A percentile compares a stretch with the other conserved stretches of the same genome.
Conservation (phyloP, 2,329 filamentous ascomycete genomes). For the Sarocladiaceae sp. region DNA sequence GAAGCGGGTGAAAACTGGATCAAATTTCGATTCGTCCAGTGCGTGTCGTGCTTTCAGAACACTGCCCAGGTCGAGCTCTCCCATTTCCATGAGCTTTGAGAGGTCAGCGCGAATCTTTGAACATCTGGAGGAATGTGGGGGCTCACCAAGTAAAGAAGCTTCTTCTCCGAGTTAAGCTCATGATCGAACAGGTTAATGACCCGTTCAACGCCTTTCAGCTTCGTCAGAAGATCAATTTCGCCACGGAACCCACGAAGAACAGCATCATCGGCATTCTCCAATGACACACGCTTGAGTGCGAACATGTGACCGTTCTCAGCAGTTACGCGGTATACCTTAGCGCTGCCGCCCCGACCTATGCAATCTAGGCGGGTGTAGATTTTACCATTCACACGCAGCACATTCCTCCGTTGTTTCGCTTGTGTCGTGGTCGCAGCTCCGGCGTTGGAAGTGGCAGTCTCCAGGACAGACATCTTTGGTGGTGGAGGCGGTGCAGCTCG, state of each 20-base stretch:
- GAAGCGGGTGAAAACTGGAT: conserved; percentile 87
- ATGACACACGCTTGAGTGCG: conserved; percentile 84
- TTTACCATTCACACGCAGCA: conserved; percentile 85
- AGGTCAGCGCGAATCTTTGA: conserved; percentile 15
- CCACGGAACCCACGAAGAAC: conserved; percentile 86
- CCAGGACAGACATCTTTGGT: conserved; percentile 94
- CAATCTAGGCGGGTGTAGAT: conserved; percentile 84
- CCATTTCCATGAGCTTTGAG: conserved; percentile 85
- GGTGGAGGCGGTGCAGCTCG: conserved; percentile 74
- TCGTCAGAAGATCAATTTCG: conserved; percentile 85
- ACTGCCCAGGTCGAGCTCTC: conserved; percentile 86
- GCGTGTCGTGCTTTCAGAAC: conserved; percentile 70
- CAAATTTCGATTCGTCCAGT: conserved; percentile 67
- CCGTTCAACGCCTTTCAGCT: conserved; percentile 75
- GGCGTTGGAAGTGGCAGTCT: conserved; percentile 77
- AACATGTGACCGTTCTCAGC: conserved; percentile 96
- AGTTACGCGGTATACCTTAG: conserved; percentile 92
- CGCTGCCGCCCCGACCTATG: conserved; percentile 86
- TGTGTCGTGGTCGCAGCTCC: conserved; percentile 73
- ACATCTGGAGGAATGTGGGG: neutral
- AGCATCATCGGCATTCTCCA: conserved; percentile 81
- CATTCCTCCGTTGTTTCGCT: conserved; percentile 68
- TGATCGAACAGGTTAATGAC: conserved; percentile 89
- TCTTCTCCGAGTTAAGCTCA: conserved; percentile 89
- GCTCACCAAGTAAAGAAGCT: conserved; percentile 76